Conservation (phyloP, 1,284 basidiomycete species). For the Marasmius tenuissimus region DNA sequence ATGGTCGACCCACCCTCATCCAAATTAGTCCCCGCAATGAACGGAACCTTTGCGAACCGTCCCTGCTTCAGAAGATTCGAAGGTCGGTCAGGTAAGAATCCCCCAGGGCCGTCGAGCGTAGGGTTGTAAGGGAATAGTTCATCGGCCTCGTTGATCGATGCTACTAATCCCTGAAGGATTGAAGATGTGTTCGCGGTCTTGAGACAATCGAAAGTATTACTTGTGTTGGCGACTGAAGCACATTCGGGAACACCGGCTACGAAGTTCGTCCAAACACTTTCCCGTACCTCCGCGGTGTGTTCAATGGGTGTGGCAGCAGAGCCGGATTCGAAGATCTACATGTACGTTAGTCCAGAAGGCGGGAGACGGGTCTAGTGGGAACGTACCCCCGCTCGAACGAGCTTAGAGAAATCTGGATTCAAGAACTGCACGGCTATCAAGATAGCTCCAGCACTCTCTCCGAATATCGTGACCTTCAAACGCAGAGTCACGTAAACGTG, state of each 20-base stretch:
- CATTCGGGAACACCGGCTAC: slow-evolving; percentile 38
- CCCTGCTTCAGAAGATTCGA: slow-evolving; percentile 34
- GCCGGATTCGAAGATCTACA: slow-evolving; percentile 48
- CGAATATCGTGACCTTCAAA: slow-evolving; percentile 49
- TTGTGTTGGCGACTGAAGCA: slow-evolving; percentile 24
- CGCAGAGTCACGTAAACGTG: neutral
- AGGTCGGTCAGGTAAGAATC: slow-evolving; percentile 41
- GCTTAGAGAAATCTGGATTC: slow-evolving; percentile 36
- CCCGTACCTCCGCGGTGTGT: slow-evolving; percentile 30
- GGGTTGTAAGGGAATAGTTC: slow-evolving; percentile 32
- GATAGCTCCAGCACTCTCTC: slow-evolving; percentile 54
- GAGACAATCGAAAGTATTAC: slow-evolving; percentile 41
- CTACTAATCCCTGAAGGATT: slow-evolving; percentile 30
- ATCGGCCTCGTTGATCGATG: slow-evolving; percentile 20
- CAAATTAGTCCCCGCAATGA: slow-evolving; percentile 47
- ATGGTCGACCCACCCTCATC: slow-evolving; percentile 40
- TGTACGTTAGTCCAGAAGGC: neutral
- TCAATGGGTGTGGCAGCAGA: slow-evolving; percentile 29
- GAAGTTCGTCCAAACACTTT: slow-evolving; percentile 42
- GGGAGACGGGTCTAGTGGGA: neutral
- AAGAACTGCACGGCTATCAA: slow-evolving; percentile 43
- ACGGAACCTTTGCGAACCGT: slow-evolving; percentile 40
- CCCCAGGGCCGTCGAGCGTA: slow-evolving; percentile 40
- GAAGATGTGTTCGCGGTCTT: slow-evolving; percentile 26
- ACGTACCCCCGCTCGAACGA: slow-evolving; percentile 44